Evolutionary conservation across 2,329 filamentous ascomycete species (phyloP).

Genomic region (Aspergillus sp.): DNA sequence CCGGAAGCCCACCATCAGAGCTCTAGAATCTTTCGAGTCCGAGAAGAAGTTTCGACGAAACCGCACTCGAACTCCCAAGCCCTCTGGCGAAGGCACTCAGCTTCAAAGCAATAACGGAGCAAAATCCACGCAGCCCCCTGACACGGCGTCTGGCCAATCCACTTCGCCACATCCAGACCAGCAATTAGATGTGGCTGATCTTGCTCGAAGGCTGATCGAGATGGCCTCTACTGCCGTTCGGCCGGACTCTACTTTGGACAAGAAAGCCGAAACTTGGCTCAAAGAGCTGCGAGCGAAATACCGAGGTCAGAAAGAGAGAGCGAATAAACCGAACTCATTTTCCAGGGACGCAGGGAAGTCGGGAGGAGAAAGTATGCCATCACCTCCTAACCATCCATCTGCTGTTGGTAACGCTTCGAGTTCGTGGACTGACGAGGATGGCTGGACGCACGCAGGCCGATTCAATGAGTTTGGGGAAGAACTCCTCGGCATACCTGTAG

Average conservation of each 20-base stretch:
- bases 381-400: constrained; percentile 11
- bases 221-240: constrained; percentile 16
- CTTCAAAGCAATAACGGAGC: not conserved
- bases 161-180: not conserved
- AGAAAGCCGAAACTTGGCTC: constrained; percentile 15
- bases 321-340: not conserved
- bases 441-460: constrained; percentile 30
- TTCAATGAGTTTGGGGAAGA: constrained; percentile 30
- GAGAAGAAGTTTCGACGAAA: constrained; percentile 18
- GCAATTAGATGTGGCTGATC: constrained; percentile 3
- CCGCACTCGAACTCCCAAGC: constrained; percentile 12
- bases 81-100: not conserved
- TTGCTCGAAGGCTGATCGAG: constrained; percentile 16
- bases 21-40: constrained; percentile 19
- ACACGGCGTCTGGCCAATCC: not conserved
- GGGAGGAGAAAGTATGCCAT: constrained; percentile 14
- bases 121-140: not conserved
- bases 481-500: constrained; percentile 21
- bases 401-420: constrained; percentile 18
- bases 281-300: constrained; percentile 15
- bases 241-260: constrained; percentile 9
- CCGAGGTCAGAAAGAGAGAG: constrained; percentile 6
- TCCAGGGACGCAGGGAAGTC: not conserved
- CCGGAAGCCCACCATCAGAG: constrained; percentile 22
- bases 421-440: constrained; percentile 28